A percentile compares a stretch with the other conserved stretches of the same genome.
These are phyloP conservation scores for Anethum foeniculum DNA, from an alignment of 140 eudicot genomes.

Conservation along the genomic window DNA sequence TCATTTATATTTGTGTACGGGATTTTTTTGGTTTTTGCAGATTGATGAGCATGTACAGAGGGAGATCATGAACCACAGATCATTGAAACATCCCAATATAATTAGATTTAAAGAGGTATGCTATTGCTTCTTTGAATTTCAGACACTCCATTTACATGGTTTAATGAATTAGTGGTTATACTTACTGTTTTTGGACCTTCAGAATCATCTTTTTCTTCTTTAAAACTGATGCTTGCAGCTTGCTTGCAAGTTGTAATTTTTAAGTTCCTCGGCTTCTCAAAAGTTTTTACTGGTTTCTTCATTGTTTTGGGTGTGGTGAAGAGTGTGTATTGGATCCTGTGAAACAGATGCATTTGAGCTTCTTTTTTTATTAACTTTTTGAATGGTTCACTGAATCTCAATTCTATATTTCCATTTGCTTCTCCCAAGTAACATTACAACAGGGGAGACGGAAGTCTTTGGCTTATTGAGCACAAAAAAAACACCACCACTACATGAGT, in stretches of 20 bases:
- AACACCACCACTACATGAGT: neutral
- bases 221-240: neutral
- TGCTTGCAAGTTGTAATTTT: neutral
- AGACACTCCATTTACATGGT: neutral
- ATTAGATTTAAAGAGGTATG: conserved; percentile 81
- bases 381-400: neutral
- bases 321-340: conserved; percentile 9
- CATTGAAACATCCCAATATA: conserved; percentile 81
- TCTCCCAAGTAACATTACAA: neutral
- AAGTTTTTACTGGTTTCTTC: neutral
- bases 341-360: conserved; percentile 11
- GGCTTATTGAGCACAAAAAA: neutral
- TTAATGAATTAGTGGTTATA: neutral
- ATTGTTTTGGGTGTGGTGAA: neutral
- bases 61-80: conserved; percentile 86
- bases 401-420: neutral
- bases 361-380: conserved; percentile 1
- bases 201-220: neutral
- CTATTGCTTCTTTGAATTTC: neutral
- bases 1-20: neutral
- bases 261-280: neutral
- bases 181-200: neutral
- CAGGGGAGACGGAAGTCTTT: neutral
- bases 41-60: conserved; percentile 95
- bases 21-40: conserved; percentile 25